Percentiles rank a stretch among this genome's conserved stretches.
phyloP scores from a whole-genome alignment of 805 yeast genomes.

The Jamesozyma spencerorum region DNA sequence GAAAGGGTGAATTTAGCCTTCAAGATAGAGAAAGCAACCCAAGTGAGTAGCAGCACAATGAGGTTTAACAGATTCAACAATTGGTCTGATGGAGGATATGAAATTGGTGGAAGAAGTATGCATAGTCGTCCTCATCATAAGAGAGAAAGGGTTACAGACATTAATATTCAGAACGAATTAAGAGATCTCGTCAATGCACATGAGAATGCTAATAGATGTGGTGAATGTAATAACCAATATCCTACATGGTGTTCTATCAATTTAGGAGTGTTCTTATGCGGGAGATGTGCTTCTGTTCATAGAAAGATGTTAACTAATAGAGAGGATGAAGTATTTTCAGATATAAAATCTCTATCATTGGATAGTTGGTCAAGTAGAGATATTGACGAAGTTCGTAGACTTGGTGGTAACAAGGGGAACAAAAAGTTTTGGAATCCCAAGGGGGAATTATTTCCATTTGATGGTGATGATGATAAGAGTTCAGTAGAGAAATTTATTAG shows the following conservation, averaged over 20 bases:
- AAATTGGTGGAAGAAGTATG: not conserved
- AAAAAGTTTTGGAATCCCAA: slow-evolving; percentile 59
- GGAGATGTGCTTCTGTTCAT: slow-evolving; percentile 76
- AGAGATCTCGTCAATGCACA: slow-evolving; percentile 50
- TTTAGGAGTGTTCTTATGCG: slow-evolving; percentile 69
- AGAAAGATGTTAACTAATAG: slow-evolving; percentile 45
- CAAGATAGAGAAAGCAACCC: too few relatives aligned
- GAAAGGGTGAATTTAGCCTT: too few relatives aligned
- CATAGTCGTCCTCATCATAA: not conserved
- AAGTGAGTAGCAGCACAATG: not conserved
- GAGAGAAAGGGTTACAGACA: not conserved
- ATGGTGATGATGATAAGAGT: slow-evolving; percentile 57
- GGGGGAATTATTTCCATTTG: slow-evolving; percentile 60
- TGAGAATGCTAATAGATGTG: slow-evolving; percentile 61
- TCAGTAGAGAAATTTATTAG: slow-evolving; percentile 50
- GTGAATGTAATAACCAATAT: slow-evolving; percentile 60
- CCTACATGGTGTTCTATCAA: slow-evolving; percentile 41
- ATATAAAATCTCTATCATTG: slow-evolving; percentile 62
- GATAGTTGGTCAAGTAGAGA: slow-evolving; percentile 61
- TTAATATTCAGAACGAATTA: slow-evolving; percentile 30
- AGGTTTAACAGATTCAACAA: not conserved
- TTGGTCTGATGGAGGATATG: too few relatives aligned
- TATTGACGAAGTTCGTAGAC: slow-evolving; percentile 32
- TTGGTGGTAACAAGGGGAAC: slow-evolving; percentile 58
- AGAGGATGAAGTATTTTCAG: slow-evolving; percentile 39